These are phyloP conservation scores for Venturia carpophila DNA, from an alignment of 2,329 filamentous ascomycete genomes.

Conservation along the genomic window DNA sequence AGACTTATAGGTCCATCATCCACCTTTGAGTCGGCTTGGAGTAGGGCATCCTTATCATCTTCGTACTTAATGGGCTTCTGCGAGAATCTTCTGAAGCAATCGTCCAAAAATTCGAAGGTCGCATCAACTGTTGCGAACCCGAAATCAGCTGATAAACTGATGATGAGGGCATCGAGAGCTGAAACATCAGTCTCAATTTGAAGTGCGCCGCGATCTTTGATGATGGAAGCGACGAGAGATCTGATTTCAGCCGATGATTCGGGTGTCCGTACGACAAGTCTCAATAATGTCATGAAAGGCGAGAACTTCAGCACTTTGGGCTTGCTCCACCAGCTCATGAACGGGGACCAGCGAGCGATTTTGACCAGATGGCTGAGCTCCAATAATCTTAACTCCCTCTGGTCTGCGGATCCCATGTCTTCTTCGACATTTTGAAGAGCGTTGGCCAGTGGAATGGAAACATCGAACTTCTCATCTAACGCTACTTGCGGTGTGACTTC, in stretches of 20 bases:
- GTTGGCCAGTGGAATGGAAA: slow-evolving; percentile 66
- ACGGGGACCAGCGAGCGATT: slow-evolving; percentile 71
- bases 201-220: slow-evolving; percentile 59
- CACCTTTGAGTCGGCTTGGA: slow-evolving; percentile 8
- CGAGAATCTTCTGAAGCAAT: slow-evolving; percentile 68
- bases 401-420: slow-evolving; percentile 31
- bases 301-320: slow-evolving; percentile 55
- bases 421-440: slow-evolving; percentile 44
- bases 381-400: slow-evolving; percentile 54
- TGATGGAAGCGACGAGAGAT: slow-evolving; percentile 52
- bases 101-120: slow-evolving; percentile 69
- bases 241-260: slow-evolving; percentile 46
- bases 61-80: slow-evolving; percentile 77
- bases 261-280: slow-evolving; percentile 45
- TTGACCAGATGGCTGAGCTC: slow-evolving; percentile 75
- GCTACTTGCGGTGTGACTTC: slow-evolving; percentile 71
- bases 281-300: slow-evolving; percentile 64
- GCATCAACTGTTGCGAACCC: slow-evolving; percentile 29
- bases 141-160: slow-evolving; percentile 37
- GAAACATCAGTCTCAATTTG: slow-evolving; percentile 37
- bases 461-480: slow-evolving; percentile 78
- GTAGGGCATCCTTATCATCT: slow-evolving; percentile 53
- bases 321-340: slow-evolving; percentile 87
- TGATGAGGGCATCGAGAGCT: slow-evolving; percentile 41
- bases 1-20: slow-evolving; percentile 21